phyloP scores from a whole-genome alignment of 352 stramenopile genomes.

The Phytopythium chamaehyphon region DNA sequence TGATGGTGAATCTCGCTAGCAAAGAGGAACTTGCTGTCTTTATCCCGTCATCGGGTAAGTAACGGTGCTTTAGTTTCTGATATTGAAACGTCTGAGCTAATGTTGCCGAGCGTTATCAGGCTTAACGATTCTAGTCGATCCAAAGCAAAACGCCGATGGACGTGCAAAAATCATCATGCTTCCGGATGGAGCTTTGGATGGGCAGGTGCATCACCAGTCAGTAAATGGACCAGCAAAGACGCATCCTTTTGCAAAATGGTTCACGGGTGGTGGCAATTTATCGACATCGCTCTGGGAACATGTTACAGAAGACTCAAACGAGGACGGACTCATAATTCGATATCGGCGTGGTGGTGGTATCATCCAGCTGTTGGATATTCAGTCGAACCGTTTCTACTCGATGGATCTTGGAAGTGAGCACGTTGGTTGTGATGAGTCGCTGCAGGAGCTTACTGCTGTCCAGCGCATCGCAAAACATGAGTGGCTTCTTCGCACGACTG shows the following conservation, averaged over 20 bases:
- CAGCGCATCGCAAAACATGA: slow-evolving; percentile 31
- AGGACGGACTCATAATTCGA: slow-evolving; percentile 33
- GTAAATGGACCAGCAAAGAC: slow-evolving; percentile 14
- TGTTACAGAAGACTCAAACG: slow-evolving; percentile 15
- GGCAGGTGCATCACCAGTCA: slow-evolving; percentile 26
- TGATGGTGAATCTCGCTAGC: slow-evolving; percentile 41
- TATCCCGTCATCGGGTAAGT: slow-evolving; percentile 46
- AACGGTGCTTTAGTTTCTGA: background rate
- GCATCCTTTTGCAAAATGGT: slow-evolving; percentile 50
- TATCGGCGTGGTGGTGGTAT: slow-evolving; percentile 47
- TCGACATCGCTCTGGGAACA: slow-evolving; percentile 18
- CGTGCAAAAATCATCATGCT: slow-evolving; percentile 48
- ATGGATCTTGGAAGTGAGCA: slow-evolving; percentile 32
- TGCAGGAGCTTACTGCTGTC: slow-evolving; percentile 30
- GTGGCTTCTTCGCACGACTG: slow-evolving; percentile 48
- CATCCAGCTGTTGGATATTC: slow-evolving; percentile 55
- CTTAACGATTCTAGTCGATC: slow-evolving; percentile 42
- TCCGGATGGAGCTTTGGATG: slow-evolving; percentile 47
- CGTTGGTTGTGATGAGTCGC: slow-evolving; percentile 1
- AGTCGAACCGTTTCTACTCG: slow-evolving; percentile 31
- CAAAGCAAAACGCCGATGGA: slow-evolving; percentile 30
- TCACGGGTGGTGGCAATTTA: slow-evolving; percentile 14
- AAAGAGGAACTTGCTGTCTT: slow-evolving; percentile 49
- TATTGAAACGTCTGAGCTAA: background rate
- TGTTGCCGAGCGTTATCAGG: slow-evolving; percentile 12